A percentile compares a stretch with the other conserved stretches of the same genome.
Conservation (phyloP, 192 early-diverging fungal genomes). For the Pecoramyces ruminantium region DNA sequence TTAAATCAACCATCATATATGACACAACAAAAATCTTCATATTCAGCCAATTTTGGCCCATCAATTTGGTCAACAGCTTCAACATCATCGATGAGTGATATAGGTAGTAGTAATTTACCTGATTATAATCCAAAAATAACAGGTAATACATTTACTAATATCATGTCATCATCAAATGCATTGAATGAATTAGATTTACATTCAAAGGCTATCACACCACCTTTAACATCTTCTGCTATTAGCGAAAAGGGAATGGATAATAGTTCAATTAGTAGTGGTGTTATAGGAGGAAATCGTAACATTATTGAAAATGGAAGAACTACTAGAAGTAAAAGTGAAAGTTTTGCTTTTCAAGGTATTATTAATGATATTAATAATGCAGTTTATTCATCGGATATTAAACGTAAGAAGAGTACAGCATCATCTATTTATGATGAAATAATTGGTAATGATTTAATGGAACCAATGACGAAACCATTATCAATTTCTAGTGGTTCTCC, state of each 20-base stretch:
- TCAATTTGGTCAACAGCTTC: not conserved
- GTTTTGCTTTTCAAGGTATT: not conserved
- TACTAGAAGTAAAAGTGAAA: not conserved
- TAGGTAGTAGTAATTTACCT: not conserved
- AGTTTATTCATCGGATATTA: not conserved
- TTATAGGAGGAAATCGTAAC: not conserved
- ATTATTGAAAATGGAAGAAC: not conserved
- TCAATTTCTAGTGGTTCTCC: not conserved
- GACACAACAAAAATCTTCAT: not conserved
- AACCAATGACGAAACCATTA: not conserved
- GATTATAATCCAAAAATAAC: not conserved
- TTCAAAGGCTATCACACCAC: not conserved
- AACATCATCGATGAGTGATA: not conserved
- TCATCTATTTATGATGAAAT: not conserved
- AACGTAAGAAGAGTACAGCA: not conserved
- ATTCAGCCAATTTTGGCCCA: not conserved
- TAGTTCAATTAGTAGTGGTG: not conserved
- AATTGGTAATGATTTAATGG: not conserved
- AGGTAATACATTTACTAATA: not conserved
- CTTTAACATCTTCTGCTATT: not conserved
- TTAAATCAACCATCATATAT: not conserved
- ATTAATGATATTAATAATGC: not conserved
- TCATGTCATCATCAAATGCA: not conserved
- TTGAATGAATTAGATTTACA: not conserved
- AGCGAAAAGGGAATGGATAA: not conserved